Evolutionary conservation across 495 filamentous ascomycete genomes (phyloP), one percentile per base, ranked within the genome.

Genomic region (Arthonia radiata): DNA sequence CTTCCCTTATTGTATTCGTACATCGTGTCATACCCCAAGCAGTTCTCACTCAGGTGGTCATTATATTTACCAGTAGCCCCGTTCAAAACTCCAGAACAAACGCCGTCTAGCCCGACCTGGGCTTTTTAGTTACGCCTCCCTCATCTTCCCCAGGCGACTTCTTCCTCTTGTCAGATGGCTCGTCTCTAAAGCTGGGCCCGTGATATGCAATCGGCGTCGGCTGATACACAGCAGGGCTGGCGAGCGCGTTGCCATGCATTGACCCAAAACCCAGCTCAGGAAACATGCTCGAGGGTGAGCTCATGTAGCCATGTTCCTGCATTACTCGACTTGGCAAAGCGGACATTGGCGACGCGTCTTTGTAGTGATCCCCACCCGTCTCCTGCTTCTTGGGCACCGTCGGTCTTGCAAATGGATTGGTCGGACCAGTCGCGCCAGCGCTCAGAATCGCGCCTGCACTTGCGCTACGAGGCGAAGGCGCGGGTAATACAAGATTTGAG

Each of bases 281-380:
- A 46, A 90, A 94, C 49, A 94, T 93, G 33, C 63, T 74, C 29
- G 68, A 79, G 2, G 86, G 86, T 23, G 72, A 80, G 1, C 86
- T 82, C 13, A 93, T 57, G 17, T 89, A 64, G 5, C 73, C 72
- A n/a, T n/a, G n/a, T 36, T 77, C 71, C 15, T 67, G 71, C 24
- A 92, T 67, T 45, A 94, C 93, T 14, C 82, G 64, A 26, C 76
- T 86, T 2, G 86, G 86, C 5, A 97, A 57, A 2, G 86, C 83
- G n/a, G 83, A 93, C n/a, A 91, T 82, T 0, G 86, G 86, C 3
- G 86, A 94, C 38, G 93, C 81, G 33, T 81, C 82, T 35, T 77
- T 72, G 43, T 74, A 76, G 30, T 63, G 31, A 4, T 33, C 10
- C 21, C 12, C 19, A 12, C 15, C 7, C 4, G 22, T 25, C 24